Base-by-base conservation (phyloP, 1,139 yeast genomes). In the Debaryomycetaceae sp. region DNA sequence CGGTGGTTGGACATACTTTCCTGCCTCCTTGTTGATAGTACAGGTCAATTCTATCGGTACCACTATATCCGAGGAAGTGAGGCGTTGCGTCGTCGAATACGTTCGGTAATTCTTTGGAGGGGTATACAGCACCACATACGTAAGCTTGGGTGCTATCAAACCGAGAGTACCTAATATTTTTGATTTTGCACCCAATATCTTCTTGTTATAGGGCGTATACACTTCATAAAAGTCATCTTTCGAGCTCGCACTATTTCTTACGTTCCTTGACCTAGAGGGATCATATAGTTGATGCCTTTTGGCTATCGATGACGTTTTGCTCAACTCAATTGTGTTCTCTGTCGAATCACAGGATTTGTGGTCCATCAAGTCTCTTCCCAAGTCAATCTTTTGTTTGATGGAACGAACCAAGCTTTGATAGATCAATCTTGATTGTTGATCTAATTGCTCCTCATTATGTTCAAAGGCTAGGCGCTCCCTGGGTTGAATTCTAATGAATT, bases 21-120 rank as follows among this genome's bases (percentile, higher is more conserved):
- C 31, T 11, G 11, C 4, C 11, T 27, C 31, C 11, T 27, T 27
- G 6, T 36, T 42, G 8, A 27, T 27, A 11, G 31, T 62, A 49
- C 60, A 69, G 6, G 66, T 57, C 4, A 72, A 42, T 38, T 69
- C 72, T 13, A 72, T 39, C 0, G 78, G 78, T 3, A 73, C 55
- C 3, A 46, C 50, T 9, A 69, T 11, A 27, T 11, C 4, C 11
- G 11, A 27, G 11, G 31, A 11, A 27, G 31, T 3, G 24, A 22
- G 52, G 60, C 9, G 66, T 56, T 27, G 31, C 8, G 23, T 27
- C 22, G 40, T 47, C 38, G 31, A 8, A 27, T 27, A 27, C 11
- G 31, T 11, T 7, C 11, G 31, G 35, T 52, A 55, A 36, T 42
- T 42, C 24, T 45, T 47, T 17, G 46, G 54, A 34, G 62, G 56